Base-by-base conservation (phyloP, 2,329 filamentous ascomycete genomes). In the Xylaria sp. region DNA sequence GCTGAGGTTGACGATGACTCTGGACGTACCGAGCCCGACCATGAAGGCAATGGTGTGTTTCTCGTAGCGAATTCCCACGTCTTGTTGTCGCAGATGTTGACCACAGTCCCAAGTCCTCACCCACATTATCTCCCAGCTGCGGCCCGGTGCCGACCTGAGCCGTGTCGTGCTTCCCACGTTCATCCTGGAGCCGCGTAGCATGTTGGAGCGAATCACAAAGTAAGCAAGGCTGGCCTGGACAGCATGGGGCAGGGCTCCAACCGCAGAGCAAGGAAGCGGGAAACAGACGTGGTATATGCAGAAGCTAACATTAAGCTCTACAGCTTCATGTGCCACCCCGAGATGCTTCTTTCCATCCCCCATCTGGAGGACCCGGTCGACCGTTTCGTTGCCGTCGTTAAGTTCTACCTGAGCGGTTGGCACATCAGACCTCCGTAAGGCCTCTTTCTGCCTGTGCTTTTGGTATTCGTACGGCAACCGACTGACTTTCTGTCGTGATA, bases 151-250 rank as follows among this genome's bases (percentile, higher is more conserved):
- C 69, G 94, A 99, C 74, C 80, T 99, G 68, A 96, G 92, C 76
- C 86, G 93, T 68, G 92, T 99, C 63, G 93, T 94, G 42, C 81
- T 99, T 59, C 94, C 94, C 47, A 99, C 94, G 52, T 99, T 99
- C 74, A 99, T 99, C 70, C 85, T 99, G 68, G 94, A 99, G 76
- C 94, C 94, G 23, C 87, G 92, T 71, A 97, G 92, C 69, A 99
- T 99, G 94, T 80, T 99, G 69, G 94, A 99, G 78, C 86, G 94
- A 69, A 99, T 99, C 74, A 99, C 94, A 71, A 99, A 99, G 92
- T 96, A 79, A 62, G 67, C 86, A 78, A 44, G 16, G 18, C 54
- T 30, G 8, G 5, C 3, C 11, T n/a, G n/a, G 35, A 37, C 6
- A 4, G 4, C 18, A 51, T 30, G 7, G 49, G 3, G 4, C 23